Conservation (phyloP, 2,329 filamentous ascomycete genomes). For the Endocalyx cinctus region DNA sequence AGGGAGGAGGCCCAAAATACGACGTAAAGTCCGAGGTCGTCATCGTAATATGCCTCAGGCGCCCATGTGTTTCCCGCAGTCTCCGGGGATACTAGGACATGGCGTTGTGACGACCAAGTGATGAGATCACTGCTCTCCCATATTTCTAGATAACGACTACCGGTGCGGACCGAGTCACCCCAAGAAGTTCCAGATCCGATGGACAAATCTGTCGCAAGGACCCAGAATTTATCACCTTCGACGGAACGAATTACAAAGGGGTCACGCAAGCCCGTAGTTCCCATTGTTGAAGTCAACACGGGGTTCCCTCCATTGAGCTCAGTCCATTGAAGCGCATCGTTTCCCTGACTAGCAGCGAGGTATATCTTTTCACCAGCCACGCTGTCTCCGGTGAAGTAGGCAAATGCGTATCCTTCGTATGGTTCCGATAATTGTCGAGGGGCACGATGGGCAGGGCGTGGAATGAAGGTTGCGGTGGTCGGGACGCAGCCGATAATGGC, state of each 20-base stretch:
- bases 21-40: conserved; percentile 35
- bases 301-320: conserved; percentile 45
- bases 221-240: conserved; percentile 46
- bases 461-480: conserved; percentile 3
- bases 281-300: conserved; percentile 38
- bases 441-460: conserved; percentile 6
- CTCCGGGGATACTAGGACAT: conserved; percentile 42
- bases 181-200: conserved; percentile 51
- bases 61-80: conserved; percentile 52
- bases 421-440: conserved; percentile 4
- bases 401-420: conserved; percentile 43
- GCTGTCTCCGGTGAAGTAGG: conserved; percentile 45
- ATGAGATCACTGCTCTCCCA: conserved; percentile 49
- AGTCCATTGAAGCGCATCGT: conserved; percentile 46
- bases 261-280: conserved; percentile 46
- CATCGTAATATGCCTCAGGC: conserved; percentile 47
- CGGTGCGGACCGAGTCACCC: conserved; percentile 40
- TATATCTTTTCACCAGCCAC: conserved; percentile 46
- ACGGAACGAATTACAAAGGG: conserved; percentile 48
- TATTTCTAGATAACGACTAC: conserved; percentile 47
- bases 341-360: conserved; percentile 47
- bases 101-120: conserved; percentile 47
- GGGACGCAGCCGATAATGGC: conserved; percentile 5
- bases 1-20: conserved; percentile 46
- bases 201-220: conserved; percentile 49